A percentile compares a stretch with the other conserved stretches of the same genome.
Conservation (phyloP, 2,329 filamentous ascomycete species). For the Penicillium sp. region DNA sequence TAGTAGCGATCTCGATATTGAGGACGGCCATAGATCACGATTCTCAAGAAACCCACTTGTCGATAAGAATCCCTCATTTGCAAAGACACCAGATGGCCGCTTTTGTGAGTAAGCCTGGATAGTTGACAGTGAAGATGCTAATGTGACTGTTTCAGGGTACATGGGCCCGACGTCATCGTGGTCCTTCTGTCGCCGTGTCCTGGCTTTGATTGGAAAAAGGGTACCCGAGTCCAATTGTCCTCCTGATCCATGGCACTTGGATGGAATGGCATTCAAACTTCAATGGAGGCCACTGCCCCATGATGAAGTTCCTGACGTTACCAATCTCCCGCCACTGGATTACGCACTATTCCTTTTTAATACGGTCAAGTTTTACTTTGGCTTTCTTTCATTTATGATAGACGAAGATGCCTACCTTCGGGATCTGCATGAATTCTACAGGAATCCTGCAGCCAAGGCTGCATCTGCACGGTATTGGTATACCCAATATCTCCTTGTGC, state of each 20-base stretch:
- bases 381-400: slow-evolving; percentile 55
- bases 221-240: slow-evolving; percentile 32
- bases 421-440: slow-evolving; percentile 44
- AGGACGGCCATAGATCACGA: slow-evolving; percentile 15
- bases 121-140: not conserved
- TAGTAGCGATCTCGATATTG: slow-evolving; percentile 4
- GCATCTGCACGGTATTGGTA: slow-evolving; percentile 47
- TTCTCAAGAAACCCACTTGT: slow-evolving; percentile 31
- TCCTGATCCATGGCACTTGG: slow-evolving; percentile 34
- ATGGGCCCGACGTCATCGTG: slow-evolving; percentile 39
- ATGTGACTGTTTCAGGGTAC: slow-evolving; percentile 25
- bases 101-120: slow-evolving; percentile 26
- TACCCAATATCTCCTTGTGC: slow-evolving; percentile 53
- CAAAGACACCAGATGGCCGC: slow-evolving; percentile 28
- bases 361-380: slow-evolving; percentile 57
- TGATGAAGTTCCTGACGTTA: slow-evolving; percentile 30
- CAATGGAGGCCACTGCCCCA: slow-evolving; percentile 28
- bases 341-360: slow-evolving; percentile 55
- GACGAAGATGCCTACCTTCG: slow-evolving; percentile 48
- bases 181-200: slow-evolving; percentile 37
- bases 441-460: slow-evolving; percentile 29
- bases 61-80: slow-evolving; percentile 34
- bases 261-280: slow-evolving; percentile 32
- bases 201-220: slow-evolving; percentile 33
- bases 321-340: slow-evolving; percentile 51